Base-by-base conservation (phyloP, 2,329 filamentous ascomycete species). In the Colletotrichum sp. region DNA sequence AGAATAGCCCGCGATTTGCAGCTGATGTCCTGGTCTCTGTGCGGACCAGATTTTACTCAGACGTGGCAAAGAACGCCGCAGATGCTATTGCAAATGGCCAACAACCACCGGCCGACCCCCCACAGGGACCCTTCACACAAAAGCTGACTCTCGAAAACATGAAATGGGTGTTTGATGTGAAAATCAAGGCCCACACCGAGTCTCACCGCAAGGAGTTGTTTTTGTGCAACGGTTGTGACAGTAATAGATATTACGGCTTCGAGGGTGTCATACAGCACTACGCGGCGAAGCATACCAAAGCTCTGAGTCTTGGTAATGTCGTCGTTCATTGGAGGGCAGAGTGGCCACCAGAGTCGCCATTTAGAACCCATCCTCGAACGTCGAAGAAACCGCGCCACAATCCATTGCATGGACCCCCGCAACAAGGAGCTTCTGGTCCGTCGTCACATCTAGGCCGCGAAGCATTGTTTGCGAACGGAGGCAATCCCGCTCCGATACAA, bases 191-290 rank as follows among this genome's bases (percentile, higher is more conserved):
- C 28, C 85, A 92, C 70, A 95, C 93, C 4, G 93, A 95, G 77
- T 85, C 87, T 62, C 89, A 90, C 79, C 89, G 92, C 79, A 94
- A 92, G 80, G 94, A 96, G 71, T 85, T 96, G 12, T 97, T 97
- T 83, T 89, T 94, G 73, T 97, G 95, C 85, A 92, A 92, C 79
- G 90, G 88, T 34, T 96, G 94, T 82, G 90, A 93, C 64, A 88
- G 87, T 66, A 91, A 90, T 79, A 95, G 94, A 82, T 90, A 90
- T 72, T 96, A 95, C 80, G 93, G 92, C 0, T 94, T 97, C 78
- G 94, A 96, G 84, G 93, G 93, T 10, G 91, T 96, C 32, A 90
- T 96, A 62, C 95, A 97, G 81, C 95, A 98, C 83, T 96, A 93
- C 81, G 94, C 94, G 73, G 94, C 94, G 55, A 97, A 96, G 83